A percentile compares a stretch with the other conserved stretches of the same genome.
Conservation (phyloP, 2,329 filamentous ascomycete species). For the Tricladium varicosporioides region DNA sequence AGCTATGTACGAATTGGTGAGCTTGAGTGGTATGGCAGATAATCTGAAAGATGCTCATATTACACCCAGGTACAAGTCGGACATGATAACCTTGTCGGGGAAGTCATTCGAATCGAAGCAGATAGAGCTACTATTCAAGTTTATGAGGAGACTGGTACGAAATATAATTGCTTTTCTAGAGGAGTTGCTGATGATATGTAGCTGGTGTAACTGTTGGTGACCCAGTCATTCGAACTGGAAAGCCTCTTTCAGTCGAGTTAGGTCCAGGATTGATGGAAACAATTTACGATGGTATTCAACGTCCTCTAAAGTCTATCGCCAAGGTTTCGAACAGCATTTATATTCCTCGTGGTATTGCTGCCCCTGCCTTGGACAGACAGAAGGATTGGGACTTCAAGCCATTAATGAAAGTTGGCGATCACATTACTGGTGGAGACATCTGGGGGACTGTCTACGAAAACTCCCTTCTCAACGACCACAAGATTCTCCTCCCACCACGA, state of each 20-base stretch:
- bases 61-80: conserved; percentile 76
- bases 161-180: background rate
- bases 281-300: conserved; percentile 99
- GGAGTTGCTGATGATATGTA: conserved; percentile 39
- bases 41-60: conserved; percentile 37
- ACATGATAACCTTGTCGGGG: conserved; percentile 86
- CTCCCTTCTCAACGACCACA: conserved; percentile 89
- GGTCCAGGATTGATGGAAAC: conserved; percentile 97
- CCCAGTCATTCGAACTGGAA: conserved; percentile 84
- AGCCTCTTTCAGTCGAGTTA: conserved; percentile 95
- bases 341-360: conserved; percentile 89
- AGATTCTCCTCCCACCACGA: conserved; percentile 86
- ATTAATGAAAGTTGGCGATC: conserved; percentile 88
- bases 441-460: conserved; percentile 97
- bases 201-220: conserved; percentile 96
- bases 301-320: conserved; percentile 84
- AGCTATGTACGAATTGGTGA: conserved; percentile 96
- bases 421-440: conserved; percentile 93
- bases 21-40: conserved; percentile 34
- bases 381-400: conserved; percentile 98
- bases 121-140: conserved; percentile 98
- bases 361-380: conserved; percentile 82
- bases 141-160: conserved; percentile 94
- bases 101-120: conserved; percentile 95
- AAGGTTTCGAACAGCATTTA: conserved; percentile 83